These are phyloP conservation scores for Mycena rebaudengoi DNA, from an alignment of 768 basidiomycete genomes.

Conservation along the genomic window DNA sequence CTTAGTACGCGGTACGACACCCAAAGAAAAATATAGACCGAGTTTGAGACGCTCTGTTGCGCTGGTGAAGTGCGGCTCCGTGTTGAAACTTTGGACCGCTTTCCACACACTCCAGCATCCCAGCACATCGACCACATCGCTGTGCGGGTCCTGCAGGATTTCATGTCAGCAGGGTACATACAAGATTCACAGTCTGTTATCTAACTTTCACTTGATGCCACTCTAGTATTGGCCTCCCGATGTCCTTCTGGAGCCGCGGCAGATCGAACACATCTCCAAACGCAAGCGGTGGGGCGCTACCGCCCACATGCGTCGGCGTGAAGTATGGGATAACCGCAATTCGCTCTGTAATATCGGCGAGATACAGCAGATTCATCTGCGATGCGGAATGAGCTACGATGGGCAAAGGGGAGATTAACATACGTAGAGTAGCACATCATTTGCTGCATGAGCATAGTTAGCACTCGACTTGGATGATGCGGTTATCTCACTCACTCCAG, in stretches of 20 bases:
- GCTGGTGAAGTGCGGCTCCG: slow-evolving; percentile 25
- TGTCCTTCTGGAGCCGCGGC: slow-evolving; percentile 36
- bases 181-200: neutral
- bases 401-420: neutral
- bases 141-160: slow-evolving; percentile 27
- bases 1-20: too few species aligned
- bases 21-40: slow-evolving; percentile 12
- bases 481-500: slow-evolving; percentile 45
- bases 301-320: slow-evolving; percentile 41
- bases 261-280: slow-evolving; percentile 41
- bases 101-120: slow-evolving; percentile 51
- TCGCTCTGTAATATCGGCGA: slow-evolving; percentile 42
- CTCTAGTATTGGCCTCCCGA: slow-evolving; percentile 42
- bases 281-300: slow-evolving; percentile 34
- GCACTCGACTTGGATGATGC: neutral
- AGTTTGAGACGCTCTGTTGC: slow-evolving; percentile 22
- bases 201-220: slow-evolving; percentile 50
- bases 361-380: slow-evolving; percentile 47
- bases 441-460: slow-evolving; percentile 41
- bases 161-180: neutral
- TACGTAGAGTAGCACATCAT: slow-evolving; percentile 55
- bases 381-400: neutral
- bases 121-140: slow-evolving; percentile 29
- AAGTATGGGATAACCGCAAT: slow-evolving; percentile 47
- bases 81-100: slow-evolving; percentile 26